Percentiles rank a stretch among this genome's conserved stretches.
phyloP scores from a whole-genome alignment of 345 rosid genomes.

The Camelina hispida region DNA sequence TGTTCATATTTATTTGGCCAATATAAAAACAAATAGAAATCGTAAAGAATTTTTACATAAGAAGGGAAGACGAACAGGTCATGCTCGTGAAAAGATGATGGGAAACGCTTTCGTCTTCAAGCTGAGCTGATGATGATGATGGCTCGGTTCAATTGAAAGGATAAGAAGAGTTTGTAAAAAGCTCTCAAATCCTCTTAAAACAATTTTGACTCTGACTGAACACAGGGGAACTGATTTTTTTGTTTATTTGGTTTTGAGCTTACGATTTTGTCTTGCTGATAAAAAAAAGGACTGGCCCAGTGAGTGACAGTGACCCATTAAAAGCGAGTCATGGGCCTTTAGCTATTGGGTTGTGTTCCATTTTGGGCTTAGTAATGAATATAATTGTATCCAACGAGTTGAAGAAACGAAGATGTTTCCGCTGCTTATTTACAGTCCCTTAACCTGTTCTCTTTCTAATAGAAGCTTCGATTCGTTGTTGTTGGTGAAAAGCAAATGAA shows the following conservation, averaged over 20 bases:
- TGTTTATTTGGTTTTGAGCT: background rate
- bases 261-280: background rate
- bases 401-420: no score
- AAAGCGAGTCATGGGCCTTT: constrained; percentile 13
- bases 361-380: background rate
- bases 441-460: no score
- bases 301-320: no score
- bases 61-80: background rate
- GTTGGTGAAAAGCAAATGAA: no score
- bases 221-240: background rate
- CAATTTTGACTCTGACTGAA: background rate
- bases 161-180: constrained; percentile 39
- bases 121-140: constrained; percentile 6
- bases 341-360: background rate
- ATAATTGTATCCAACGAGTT: no score
- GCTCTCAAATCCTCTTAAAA: no score
- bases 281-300: background rate
- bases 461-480: no score
- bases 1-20: constrained; percentile 8
- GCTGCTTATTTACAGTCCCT: no score
- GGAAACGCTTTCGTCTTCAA: constrained; percentile 32
- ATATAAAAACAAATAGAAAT: background rate
- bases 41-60: constrained; percentile 10
- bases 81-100: background rate
- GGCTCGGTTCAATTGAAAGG: constrained; percentile 21